Evolutionary conservation across 108 stramenopile genomes (phyloP).

Genomic region (Cyclotella baltica): DNA sequence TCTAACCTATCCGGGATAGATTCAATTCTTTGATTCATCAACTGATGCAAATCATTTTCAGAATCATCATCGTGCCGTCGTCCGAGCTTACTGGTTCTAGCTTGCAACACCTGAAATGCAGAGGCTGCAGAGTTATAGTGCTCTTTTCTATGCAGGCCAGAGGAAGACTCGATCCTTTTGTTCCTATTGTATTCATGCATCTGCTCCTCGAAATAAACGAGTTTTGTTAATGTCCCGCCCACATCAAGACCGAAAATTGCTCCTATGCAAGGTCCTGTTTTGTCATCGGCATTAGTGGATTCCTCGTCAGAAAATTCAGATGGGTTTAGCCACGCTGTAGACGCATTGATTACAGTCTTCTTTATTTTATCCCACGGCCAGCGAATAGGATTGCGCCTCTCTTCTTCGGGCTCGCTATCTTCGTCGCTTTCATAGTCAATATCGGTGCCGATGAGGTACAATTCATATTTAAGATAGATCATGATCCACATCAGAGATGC

Average conservation of each 20-base stretch:
- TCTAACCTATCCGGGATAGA: conserved; percentile 68
- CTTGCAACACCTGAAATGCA: conserved; percentile 68
- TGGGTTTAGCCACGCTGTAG: conserved; percentile 29
- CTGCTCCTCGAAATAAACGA: conserved; percentile 95
- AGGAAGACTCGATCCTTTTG: conserved; percentile 17
- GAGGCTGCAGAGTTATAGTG: conserved; percentile 68
- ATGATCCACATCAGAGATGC: conserved; percentile 33
- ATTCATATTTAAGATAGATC: conserved; percentile 5
- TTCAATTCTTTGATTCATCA: conserved; percentile 61
- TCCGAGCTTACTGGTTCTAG: conserved; percentile 35
- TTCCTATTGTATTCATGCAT: conserved; percentile 42
- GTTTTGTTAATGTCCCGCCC: conserved; percentile 96
- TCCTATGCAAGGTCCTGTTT: conserved; percentile 63
- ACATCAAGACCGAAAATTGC: conserved; percentile 87
- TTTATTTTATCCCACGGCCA: conserved; percentile 53
- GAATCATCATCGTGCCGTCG: conserved; percentile 49
- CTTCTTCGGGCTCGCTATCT: conserved; percentile 3
- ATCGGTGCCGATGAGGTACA: conserved; percentile 2
- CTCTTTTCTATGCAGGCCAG: conserved; percentile 56
- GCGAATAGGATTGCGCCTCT: conserved; percentile 9
- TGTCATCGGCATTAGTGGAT: conserved; percentile 23
- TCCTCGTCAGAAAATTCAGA: neutral
- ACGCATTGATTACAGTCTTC: conserved; percentile 32
- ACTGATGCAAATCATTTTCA: conserved; percentile 55
- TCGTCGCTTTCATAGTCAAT: conserved; percentile 32